Percentiles rank a stretch among this genome's conserved stretches.
Evolutionary conservation across 345 rosid genomes (phyloP).

Genomic region (Linum trigynum): DNA sequence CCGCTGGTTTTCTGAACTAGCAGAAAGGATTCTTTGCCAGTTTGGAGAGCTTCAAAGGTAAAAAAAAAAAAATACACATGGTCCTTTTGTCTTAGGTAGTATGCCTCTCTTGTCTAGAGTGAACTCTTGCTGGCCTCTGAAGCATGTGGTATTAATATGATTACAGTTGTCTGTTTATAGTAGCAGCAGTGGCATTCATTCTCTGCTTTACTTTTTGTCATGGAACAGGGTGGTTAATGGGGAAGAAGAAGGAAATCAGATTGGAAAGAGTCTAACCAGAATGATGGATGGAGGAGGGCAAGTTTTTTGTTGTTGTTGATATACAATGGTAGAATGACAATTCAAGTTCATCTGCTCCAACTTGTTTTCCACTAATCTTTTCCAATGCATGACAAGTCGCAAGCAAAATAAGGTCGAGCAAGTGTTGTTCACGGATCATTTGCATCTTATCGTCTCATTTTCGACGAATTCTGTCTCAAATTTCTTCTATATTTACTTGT

Average conservation of each 20-base stretch:
- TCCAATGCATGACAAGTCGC: no score
- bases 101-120: constrained; percentile 13
- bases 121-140: constrained; percentile 16
- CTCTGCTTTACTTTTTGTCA: constrained; percentile 26
- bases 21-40: constrained; percentile 80
- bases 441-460: no score
- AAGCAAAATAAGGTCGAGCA: no score
- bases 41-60: constrained; percentile 54
- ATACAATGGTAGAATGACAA: no score
- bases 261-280: constrained; percentile 54
- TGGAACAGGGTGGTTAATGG: constrained; percentile 52
- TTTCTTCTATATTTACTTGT: no score
- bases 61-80: constrained; percentile 39
- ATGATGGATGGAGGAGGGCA: no score
- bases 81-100: constrained; percentile 78
- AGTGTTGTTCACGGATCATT: no score
- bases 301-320: no score
- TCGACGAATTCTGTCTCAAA: no score
- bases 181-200: constrained; percentile 60
- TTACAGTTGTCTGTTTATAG: constrained; percentile 80
- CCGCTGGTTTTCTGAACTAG: constrained; percentile 6
- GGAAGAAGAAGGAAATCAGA: constrained; percentile 49
- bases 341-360: no score
- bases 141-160: constrained; percentile 21
- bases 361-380: no score